Conservation (phyloP, 2,329 filamentous ascomycete species). For the Onygenales sp. region DNA sequence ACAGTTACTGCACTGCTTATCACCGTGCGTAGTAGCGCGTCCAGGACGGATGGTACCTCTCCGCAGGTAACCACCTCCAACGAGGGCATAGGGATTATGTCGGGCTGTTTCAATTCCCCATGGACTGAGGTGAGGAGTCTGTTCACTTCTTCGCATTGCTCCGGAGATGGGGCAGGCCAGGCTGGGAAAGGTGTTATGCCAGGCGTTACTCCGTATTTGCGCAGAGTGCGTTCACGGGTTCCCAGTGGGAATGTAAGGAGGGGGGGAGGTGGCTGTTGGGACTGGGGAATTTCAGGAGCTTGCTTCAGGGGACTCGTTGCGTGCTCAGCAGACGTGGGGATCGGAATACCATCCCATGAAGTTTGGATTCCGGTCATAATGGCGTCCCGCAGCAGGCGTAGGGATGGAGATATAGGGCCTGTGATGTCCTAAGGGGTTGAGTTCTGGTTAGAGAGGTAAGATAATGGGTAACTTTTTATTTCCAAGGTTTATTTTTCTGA, state of each 20-base stretch:
- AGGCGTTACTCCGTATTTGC: conserved; percentile 43
- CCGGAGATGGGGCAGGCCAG: conserved; percentile 53
- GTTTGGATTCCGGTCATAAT: too few species aligned
- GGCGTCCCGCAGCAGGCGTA: too few species aligned
- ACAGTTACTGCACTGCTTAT: conserved; percentile 53
- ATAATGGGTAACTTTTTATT: too few species aligned
- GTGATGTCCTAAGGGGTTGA: too few species aligned
- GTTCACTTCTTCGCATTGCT: conserved; percentile 62
- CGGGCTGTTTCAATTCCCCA: conserved; percentile 54
- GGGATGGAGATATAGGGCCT: too few species aligned
- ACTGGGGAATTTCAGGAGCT: too few species aligned
- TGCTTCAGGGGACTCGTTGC: too few species aligned
- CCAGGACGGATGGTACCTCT: conserved; percentile 55
- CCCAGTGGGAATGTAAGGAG: background rate
- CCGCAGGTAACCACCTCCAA: conserved; percentile 63
- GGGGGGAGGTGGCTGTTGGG: too few species aligned
- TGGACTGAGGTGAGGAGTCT: conserved; percentile 56
- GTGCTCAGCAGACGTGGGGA: too few species aligned
- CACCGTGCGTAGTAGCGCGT: conserved; percentile 53
- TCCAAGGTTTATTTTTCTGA: too few species aligned
- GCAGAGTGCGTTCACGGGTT: conserved; percentile 14
- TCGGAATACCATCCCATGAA: too few species aligned
- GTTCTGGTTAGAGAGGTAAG: too few species aligned
- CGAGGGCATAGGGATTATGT: conserved; percentile 60
- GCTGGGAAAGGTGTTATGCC: conserved; percentile 57